Evolutionary conservation across 2,329 filamentous ascomycete species (phyloP), one percentile per base, ranked within the genome.

Genomic region (Cercospora zeina): DNA sequence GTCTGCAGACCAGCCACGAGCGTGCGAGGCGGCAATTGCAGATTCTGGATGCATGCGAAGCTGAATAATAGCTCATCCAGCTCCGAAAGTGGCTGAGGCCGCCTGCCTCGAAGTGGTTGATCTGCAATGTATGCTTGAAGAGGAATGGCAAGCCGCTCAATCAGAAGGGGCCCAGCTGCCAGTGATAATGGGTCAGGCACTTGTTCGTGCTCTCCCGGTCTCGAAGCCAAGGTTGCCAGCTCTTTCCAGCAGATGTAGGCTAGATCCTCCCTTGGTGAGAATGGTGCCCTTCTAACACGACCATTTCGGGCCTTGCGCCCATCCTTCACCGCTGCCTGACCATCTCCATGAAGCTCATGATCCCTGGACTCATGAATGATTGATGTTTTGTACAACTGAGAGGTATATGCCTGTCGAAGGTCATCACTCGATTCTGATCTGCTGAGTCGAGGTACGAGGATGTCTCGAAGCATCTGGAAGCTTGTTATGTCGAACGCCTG

Each of bases 61-160:
- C 93, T 82, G 70, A 90, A 89, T 4, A 89, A 73, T 10, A 99
- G 78, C 73, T 96, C 95, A 65, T 85, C 87, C 47, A 90, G 84
- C 71, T 96, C 90, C 8, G 86, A 88, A 4, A 91, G 80, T 0
- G 93, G 93, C 73, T 95, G 90, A 4, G 95, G 95, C 87, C 96
- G 95, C 54, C 87, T 84, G 0, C 95, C 93, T 13, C 95, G 84
- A 19, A 99, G 80, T 0, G 93, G 93, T 72, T 97, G 93, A 74
- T 99, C 95, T 3, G 92, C 90, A 50, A 96, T 87, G 73, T 96
- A 97, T 0, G 88, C 82, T 60, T 91, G 87, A n/a, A 97, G 78
- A 0, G 90, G 87, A 14, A 96, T 80, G 0, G 90, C 91, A 11
- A 89, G 87, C 2, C 95, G 87, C 1, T 96, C 80, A 49, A 97